These are phyloP conservation scores for Pseudofabraea citricarpa DNA, from an alignment of 2,329 filamentous ascomycete species.

Conservation along the genomic window DNA sequence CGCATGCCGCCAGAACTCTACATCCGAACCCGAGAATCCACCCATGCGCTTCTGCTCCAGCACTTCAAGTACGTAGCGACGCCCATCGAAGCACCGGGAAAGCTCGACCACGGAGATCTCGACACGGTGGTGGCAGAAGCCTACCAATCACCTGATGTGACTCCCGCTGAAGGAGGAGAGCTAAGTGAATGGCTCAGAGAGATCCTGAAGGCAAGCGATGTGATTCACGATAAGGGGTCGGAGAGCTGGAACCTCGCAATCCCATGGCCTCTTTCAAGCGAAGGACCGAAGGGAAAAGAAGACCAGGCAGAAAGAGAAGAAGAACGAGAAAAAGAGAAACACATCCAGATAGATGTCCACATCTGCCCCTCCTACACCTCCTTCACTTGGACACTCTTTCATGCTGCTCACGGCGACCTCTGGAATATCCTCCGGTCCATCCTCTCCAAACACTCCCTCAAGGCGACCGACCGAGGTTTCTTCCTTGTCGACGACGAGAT, in stretches of 20 bases:
- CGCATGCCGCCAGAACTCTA: conserved; percentile 62
- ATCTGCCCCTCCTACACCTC: conserved; percentile 38
- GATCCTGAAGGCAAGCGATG: conserved; percentile 41
- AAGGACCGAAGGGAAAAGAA: neutral
- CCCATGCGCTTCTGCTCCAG: conserved; percentile 39
- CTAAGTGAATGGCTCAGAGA: conserved; percentile 28
- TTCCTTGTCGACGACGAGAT: conserved; percentile 65
- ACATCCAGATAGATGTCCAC: conserved; percentile 67
- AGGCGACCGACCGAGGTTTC: conserved; percentile 57
- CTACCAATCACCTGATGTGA: conserved; percentile 2
- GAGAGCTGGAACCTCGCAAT: conserved; percentile 48
- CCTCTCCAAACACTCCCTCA: conserved; percentile 62
- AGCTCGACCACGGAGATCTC: conserved; percentile 65
- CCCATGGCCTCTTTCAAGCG: conserved; percentile 41
- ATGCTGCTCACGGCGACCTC: conserved; percentile 66
- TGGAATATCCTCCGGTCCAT: conserved; percentile 62
- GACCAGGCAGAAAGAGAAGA: conserved; percentile 6
- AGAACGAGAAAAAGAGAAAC: conserved; percentile 21
- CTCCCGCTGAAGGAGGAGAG: neutral
- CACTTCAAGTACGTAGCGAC: conserved; percentile 52
- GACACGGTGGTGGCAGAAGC: conserved; percentile 58
- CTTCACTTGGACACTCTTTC: conserved; percentile 62
- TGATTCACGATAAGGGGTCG: conserved; percentile 24
- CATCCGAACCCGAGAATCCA: conserved; percentile 39
- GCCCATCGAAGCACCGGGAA: conserved; percentile 65